Percentiles rank a stretch among this genome's conserved stretches.
Evolutionary conservation across 2,329 filamentous ascomycete species (phyloP).

Genomic region (Ophioceras dolichostomum): DNA sequence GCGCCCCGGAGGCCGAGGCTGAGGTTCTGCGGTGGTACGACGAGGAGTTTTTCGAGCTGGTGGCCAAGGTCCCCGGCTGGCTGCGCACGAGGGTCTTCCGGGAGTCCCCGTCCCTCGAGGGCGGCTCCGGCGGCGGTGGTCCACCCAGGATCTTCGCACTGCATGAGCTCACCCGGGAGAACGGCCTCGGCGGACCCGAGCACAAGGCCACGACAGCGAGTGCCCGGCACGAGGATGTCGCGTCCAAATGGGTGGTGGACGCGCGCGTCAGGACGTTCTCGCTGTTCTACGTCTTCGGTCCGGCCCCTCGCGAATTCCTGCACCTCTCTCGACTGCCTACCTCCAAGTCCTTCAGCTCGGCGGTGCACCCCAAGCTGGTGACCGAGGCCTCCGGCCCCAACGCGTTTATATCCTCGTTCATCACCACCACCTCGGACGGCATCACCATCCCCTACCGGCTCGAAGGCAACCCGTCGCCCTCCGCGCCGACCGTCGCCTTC

Average conservation of each 20-base stretch:
- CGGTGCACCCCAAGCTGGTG: constrained; percentile 40
- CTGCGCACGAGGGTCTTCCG: constrained; percentile 58
- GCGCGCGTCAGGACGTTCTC: constrained; percentile 51
- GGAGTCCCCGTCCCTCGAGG: constrained; percentile 52
- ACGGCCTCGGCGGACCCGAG: constrained; percentile 54
- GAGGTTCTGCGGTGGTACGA: constrained; percentile 56
- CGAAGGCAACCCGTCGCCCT: constrained; percentile 55
- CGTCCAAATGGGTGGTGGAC: constrained; percentile 42
- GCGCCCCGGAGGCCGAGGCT: constrained; percentile 35
- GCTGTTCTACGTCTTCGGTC: constrained; percentile 71
- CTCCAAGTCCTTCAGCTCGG: constrained; percentile 34
- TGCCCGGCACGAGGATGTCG: constrained; percentile 46
- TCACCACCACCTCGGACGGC: constrained; percentile 52
- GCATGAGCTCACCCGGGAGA: constrained; percentile 58
- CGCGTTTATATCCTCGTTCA: constrained; percentile 52
- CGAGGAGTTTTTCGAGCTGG: constrained; percentile 61
- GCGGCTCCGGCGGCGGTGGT: constrained; percentile 33
- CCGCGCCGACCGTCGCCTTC: constrained; percentile 62
- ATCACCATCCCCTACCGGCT: constrained; percentile 61
- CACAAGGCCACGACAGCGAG: constrained; percentile 52
- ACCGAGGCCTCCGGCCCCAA: constrained; percentile 34
- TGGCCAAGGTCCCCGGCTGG: constrained; percentile 70
- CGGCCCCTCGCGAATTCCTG: constrained; percentile 55
- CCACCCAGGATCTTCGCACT: constrained; percentile 55
- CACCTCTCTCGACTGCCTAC: constrained; percentile 38